Evolutionary conservation across 768 basidiomycete species (phyloP).

Genomic region (Suillus plorans): DNA sequence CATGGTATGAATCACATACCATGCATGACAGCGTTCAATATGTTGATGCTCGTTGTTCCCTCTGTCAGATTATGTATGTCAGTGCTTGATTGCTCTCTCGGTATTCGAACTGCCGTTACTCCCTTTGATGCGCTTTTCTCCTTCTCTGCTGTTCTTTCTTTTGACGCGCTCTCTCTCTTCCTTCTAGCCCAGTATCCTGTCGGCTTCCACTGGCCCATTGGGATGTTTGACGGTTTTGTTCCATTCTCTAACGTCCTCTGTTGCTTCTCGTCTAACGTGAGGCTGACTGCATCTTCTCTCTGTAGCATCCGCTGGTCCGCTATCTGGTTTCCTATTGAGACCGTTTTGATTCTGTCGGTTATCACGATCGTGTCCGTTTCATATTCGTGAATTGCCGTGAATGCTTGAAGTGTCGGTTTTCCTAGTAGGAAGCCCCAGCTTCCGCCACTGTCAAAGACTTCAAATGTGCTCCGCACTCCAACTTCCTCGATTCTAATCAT

Average conservation of each 20-base stretch:
- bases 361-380: background rate
- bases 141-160: too few species aligned
- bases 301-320: background rate
- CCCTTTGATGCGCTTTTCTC: too few species aligned
- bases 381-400: conserved; percentile 28
- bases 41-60: too few species aligned
- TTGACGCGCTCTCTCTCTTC: background rate
- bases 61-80: background rate
- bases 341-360: fast-evolving
- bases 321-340: background rate
- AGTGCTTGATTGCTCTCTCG: background rate
- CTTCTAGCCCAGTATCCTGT: too few species aligned
- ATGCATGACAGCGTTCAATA: too few species aligned
- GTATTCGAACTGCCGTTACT: too few species aligned
- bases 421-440: conserved; percentile 31
- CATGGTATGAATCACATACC: too few species aligned
- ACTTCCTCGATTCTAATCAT: background rate
- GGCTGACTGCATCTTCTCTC: too few species aligned
- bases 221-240: background rate
- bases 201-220: background rate
- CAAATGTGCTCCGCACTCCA: background rate
- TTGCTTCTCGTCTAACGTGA: background rate
- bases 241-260: background rate
- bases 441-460: conserved; percentile 21
- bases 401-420: conserved; percentile 26